Evolutionary conservation across 495 filamentous ascomycete species (phyloP).

Genomic region (Lepraria neglecta): DNA sequence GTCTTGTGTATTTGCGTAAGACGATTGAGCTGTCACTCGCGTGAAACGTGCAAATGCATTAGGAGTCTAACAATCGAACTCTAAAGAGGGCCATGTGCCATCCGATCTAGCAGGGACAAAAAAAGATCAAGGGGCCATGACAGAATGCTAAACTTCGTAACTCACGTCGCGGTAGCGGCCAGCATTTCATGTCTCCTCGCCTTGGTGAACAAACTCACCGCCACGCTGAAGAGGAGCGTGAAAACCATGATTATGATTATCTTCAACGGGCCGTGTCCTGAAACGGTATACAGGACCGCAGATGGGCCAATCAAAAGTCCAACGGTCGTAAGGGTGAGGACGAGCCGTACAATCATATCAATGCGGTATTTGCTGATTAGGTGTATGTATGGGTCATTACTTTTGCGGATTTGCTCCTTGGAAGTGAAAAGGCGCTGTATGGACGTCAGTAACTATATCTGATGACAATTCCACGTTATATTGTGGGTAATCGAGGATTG

Average conservation of each 20-base stretch:
- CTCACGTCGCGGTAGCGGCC: slow-evolving; percentile 37
- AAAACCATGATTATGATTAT: slow-evolving; percentile 33
- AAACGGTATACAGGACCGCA: slow-evolving; percentile 27
- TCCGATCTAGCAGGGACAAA: not conserved
- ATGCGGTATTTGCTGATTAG: slow-evolving; percentile 32
- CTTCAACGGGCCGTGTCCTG: slow-evolving; percentile 22
- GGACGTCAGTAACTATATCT: not conserved
- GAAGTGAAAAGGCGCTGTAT: slow-evolving; percentile 21
- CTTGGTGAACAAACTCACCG: slow-evolving; percentile 33
- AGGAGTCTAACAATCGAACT: too few relatives aligned
- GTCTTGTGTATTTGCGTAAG: not conserved
- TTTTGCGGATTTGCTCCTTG: slow-evolving; percentile 25
- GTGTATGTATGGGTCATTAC: slow-evolving; percentile 27
- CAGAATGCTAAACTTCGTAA: slow-evolving; percentile 2
- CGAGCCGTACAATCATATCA: slow-evolving; percentile 30
- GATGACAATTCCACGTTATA: too few relatives aligned
- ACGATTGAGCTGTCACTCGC: too few relatives aligned
- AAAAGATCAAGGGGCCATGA: not conserved
- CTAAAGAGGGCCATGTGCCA: too few relatives aligned
- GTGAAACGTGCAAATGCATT: too few relatives aligned
- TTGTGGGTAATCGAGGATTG: not conserved
- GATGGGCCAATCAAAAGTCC: slow-evolving; percentile 30
- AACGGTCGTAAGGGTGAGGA: slow-evolving; percentile 30
- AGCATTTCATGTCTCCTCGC: slow-evolving; percentile 38
- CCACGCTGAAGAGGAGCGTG: slow-evolving; percentile 32